Conservation (phyloP, 2,329 filamentous ascomycete species). For the Aureobasidium sp. region DNA sequence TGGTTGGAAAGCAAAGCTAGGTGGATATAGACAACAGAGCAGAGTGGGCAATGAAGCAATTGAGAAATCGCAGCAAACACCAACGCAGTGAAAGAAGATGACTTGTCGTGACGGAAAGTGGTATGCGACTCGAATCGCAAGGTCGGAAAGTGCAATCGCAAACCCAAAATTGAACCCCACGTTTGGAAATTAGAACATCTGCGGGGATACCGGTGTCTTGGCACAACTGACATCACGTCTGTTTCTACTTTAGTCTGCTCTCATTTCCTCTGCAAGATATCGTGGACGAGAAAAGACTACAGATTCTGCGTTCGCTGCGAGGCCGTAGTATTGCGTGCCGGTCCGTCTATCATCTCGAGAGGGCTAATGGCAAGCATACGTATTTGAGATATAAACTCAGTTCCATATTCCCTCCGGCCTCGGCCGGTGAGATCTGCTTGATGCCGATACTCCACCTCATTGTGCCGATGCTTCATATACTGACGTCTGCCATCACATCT, state of each 20-base stretch:
- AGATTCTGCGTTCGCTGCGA: too few species aligned
- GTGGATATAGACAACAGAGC: neutral
- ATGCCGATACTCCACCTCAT: neutral
- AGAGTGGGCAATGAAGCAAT: neutral
- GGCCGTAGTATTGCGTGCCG: too few species aligned
- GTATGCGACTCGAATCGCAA: neutral
- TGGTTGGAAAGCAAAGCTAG: neutral
- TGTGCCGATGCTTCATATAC: neutral
- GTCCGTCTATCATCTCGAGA: too few species aligned
- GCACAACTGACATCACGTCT: constrained; percentile 10
- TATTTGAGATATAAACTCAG: neutral
- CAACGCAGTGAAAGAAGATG: neutral
- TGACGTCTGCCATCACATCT: neutral
- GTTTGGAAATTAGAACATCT: neutral
- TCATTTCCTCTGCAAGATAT: neutral
- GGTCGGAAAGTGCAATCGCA: neutral
- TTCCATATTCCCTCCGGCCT: neutral
- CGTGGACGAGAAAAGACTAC: too few species aligned
- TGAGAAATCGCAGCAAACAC: neutral
- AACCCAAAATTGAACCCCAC: neutral
- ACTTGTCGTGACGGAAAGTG: neutral
- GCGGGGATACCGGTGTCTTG: neutral
- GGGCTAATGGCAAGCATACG: neutral
- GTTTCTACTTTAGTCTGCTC: neutral
- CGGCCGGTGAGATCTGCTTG: neutral